A percentile compares a stretch with the other conserved stretches of the same genome.
These are phyloP conservation scores for Aspergillus heteromorphus DNA, from an alignment of 495 filamentous ascomycete species.

Conservation along the genomic window DNA sequence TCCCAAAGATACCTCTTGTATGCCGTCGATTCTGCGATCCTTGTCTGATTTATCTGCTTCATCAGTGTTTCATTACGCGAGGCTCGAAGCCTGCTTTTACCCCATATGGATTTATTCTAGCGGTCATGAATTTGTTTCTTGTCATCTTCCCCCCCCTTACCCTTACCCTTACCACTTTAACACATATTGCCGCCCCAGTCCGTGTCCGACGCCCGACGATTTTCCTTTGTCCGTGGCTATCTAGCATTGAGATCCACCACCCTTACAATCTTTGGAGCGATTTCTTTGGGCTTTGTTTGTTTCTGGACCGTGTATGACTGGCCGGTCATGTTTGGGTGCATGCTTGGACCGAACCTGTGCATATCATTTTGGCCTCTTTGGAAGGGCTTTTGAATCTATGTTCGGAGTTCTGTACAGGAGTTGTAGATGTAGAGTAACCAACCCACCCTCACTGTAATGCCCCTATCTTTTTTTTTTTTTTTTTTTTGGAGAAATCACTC, in stretches of 20 bases:
- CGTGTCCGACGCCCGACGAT: conserved; percentile 23
- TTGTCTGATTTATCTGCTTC: background rate
- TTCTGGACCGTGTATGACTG: background rate
- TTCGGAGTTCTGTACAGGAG: no score
- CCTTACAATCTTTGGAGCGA: conserved; percentile 3
- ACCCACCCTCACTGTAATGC: no score
- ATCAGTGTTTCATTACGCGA: conserved; percentile 12
- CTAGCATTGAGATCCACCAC: conserved; percentile 11
- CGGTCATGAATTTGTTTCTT: conserved; percentile 28
- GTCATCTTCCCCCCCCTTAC: conserved; percentile 11
- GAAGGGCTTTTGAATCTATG: no score
- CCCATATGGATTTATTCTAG: conserved; percentile 23
- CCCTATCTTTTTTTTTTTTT: no score
- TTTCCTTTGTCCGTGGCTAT: conserved; percentile 31
- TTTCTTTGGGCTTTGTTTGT: conserved; percentile 11
- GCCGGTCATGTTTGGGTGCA: background rate
- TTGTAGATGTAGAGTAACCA: no score
- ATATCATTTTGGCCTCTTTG: no score
- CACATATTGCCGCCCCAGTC: conserved; percentile 4
- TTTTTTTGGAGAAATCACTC: no score
- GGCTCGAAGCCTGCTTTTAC: conserved; percentile 14
- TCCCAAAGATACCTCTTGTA: conserved; percentile 43
- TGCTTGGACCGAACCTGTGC: background rate
- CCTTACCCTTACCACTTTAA: no score
- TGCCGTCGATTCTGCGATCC: conserved; percentile 20